These are phyloP conservation scores for Capsicum chinense DNA, from an alignment of 257 asterid genomes.

Conservation along the genomic window DNA sequence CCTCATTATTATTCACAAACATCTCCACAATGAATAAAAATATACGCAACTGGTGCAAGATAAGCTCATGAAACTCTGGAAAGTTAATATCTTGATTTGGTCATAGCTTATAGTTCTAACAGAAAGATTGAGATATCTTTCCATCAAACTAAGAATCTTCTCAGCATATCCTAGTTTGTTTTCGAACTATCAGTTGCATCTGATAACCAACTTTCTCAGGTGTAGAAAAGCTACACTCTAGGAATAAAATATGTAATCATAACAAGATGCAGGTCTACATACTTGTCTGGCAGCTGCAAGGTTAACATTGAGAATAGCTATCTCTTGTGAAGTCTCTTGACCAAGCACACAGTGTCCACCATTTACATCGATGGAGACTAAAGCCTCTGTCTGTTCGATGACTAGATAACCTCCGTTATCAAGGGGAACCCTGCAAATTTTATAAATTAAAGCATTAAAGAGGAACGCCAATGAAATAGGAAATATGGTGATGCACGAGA, in stretches of 20 bases:
- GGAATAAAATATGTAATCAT: background rate
- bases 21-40: no score
- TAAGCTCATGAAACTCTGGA: no score
- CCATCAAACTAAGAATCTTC: background rate
- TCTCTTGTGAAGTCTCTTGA: conserved; percentile 92
- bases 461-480: background rate
- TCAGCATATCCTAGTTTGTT: background rate
- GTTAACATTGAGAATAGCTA: conserved; percentile 90
- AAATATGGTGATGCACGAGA: background rate
- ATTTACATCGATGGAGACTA: conserved; percentile 95
- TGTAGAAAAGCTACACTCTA: background rate
- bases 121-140: background rate
- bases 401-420: conserved; percentile 96
- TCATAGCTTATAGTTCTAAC: no score
- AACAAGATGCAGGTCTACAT: conserved; percentile 33
- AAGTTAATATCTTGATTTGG: no score
- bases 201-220: background rate
- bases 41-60: no score
- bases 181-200: background rate
- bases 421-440: conserved; percentile 74
- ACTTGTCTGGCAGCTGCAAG: conserved; percentile 96
- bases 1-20: no score
- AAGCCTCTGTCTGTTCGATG: conserved; percentile 97
- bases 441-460: conserved; percentile 28
- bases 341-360: conserved; percentile 98